phyloP scores from a whole-genome alignment of 1,284 basidiomycete species.

The Melampsora abietis-canadensis region DNA sequence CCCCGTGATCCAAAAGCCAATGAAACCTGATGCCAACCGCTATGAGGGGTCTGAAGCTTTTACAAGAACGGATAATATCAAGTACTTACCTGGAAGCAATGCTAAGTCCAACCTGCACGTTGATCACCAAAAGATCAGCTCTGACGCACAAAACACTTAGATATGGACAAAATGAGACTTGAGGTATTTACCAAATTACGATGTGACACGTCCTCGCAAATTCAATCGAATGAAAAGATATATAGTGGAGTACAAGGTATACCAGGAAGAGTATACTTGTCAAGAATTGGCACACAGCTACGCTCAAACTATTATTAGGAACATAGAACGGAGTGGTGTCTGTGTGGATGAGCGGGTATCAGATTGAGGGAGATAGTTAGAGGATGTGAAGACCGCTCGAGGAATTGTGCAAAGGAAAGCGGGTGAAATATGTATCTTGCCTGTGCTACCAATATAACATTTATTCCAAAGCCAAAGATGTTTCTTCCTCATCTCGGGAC shows the following conservation, averaged over 20 bases:
- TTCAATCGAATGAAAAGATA: neutral
- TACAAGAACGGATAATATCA: neutral
- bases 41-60: neutral
- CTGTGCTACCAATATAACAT: slow-evolving; percentile 2
- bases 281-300: neutral
- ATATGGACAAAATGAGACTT: neutral
- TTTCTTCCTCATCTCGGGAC: neutral
- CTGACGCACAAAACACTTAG: neutral
- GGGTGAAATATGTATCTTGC: neutral
- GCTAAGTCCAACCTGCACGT: neutral
- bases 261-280: neutral
- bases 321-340: slow-evolving; percentile 5
- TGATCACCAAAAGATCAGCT: neutral
- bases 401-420: no score
- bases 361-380: neutral
- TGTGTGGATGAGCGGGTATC: neutral
- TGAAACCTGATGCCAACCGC: neutral
- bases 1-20: neutral
- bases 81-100: neutral
- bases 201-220: neutral
- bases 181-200: neutral
- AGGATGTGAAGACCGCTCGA: neutral
- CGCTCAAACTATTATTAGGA: neutral
- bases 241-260: neutral
- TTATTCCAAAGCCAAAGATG: slow-evolving; percentile 5